These are phyloP conservation scores for Pogostemon cablin DNA, from an alignment of 257 asterid genomes.

Conservation along the genomic window DNA sequence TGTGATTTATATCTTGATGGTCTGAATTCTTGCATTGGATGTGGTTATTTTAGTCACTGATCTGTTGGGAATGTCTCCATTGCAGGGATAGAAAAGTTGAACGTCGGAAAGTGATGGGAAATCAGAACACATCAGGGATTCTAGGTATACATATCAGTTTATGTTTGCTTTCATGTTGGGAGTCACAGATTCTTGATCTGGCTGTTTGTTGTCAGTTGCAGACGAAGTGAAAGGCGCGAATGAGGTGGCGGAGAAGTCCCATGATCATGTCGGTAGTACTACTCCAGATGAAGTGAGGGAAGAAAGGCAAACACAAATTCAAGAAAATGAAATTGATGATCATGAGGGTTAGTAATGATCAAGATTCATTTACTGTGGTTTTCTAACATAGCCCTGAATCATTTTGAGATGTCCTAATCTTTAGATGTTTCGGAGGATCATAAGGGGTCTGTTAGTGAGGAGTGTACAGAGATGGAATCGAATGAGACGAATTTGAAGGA, in stretches of 20 bases:
- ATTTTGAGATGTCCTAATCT: slow-evolving; percentile 16
- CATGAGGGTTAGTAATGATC: slow-evolving; percentile 42
- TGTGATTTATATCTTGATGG: slow-evolving; percentile 42
- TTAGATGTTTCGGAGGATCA: slow-evolving; percentile 35
- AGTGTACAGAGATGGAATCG: slow-evolving; percentile 15
- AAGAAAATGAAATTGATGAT: slow-evolving; percentile 37
- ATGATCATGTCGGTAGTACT: not conserved
- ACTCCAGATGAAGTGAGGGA: slow-evolving; percentile 29
- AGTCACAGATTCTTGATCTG: slow-evolving; percentile 7
- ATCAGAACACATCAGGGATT: slow-evolving; percentile 65
- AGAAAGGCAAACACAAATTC: slow-evolving; percentile 34
- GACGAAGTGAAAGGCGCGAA: slow-evolving; percentile 40
- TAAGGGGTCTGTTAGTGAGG: slow-evolving; percentile 28
- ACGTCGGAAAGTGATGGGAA: slow-evolving; percentile 65
- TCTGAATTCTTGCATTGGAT: slow-evolving; percentile 26
- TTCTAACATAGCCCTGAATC: not conserved
- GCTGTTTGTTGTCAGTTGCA: slow-evolving; percentile 8
- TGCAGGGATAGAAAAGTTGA: slow-evolving; percentile 42
- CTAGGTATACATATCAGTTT: slow-evolving; percentile 43
- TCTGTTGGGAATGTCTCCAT: slow-evolving; percentile 22
- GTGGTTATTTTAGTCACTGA: slow-evolving; percentile 29
- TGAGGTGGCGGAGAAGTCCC: slow-evolving; percentile 31
- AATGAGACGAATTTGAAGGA: slow-evolving; percentile 34
- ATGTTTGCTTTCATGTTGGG: not conserved
- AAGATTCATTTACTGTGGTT: not conserved